Evolutionary conservation across 495 filamentous ascomycete genomes (phyloP), one percentile per base, ranked within the genome.

Genomic region (Aspergillus homomorphus): DNA sequence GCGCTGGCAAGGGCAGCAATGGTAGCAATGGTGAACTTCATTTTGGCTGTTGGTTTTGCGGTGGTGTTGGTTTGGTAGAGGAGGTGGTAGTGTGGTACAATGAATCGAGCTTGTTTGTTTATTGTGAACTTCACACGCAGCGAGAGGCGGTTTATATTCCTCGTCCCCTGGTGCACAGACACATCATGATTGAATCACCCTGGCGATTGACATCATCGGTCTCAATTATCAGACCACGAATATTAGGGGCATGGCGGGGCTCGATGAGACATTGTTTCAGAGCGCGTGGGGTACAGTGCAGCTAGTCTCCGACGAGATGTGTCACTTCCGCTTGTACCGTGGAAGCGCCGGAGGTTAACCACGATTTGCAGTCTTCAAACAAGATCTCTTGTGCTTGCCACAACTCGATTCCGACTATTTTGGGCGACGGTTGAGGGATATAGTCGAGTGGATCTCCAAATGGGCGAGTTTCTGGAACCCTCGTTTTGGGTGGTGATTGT

Each of bases 11-110:
- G 64, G 50, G 58, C 62, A 33, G 66, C 59, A 53, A 69, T 41
- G 19, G 69, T 49, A 51, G 67, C 62, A 26, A 72, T 41, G 19
- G 67, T 64, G 64, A 73, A 68, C 55, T 72, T 73, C 71, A 73
- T 72, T 62, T 48, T 67, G 50, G 12, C 33, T 38, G 33, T 5
- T 10, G 33, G 26, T 30, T 12, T 38, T 38, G 5, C 33, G 2
- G 33, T 5, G 10, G 2, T 38, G 33, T 12, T 38, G 33, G 8
- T 38, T 2, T 38, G 8, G 33, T 38, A n/a, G n/a, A n/a, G n/a
- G n/a, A n/a, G n/a, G n/a, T n/a, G n/a, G n/a, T n/a, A n/a, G n/a
- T n/a, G n/a, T n/a, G n/a, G n/a, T n/a, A n/a, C n/a, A n/a, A n/a
- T n/a, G n/a, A n/a, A n/a, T n/a, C n/a, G n/a, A n/a, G n/a, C n/a